Evolutionary conservation across 768 basidiomycete genomes (phyloP).

Genomic region (Trametes maxima): DNA sequence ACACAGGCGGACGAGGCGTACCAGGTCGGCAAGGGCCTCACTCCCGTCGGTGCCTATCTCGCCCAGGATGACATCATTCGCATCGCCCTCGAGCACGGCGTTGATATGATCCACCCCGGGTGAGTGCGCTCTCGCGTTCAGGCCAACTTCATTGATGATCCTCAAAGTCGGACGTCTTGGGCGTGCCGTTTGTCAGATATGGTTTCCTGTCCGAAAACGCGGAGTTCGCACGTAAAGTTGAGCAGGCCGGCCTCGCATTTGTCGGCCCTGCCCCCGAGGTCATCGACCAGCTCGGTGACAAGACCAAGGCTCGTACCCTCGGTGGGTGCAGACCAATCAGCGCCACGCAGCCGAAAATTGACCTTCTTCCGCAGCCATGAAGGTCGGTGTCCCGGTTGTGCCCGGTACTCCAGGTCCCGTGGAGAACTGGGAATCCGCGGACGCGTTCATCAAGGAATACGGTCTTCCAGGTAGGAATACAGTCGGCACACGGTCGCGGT

Average conservation of each 20-base stretch:
- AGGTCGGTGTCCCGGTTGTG: constrained; percentile 91
- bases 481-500: neutral
- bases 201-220: constrained; percentile 99
- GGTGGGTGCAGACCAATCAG: constrained; percentile 47
- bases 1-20: constrained; percentile 95
- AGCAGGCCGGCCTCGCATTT: constrained; percentile 95
- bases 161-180: constrained; percentile 14
- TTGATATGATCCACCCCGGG: constrained; percentile 99
- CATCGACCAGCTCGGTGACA: constrained; percentile 97
- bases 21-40: constrained; percentile 94
- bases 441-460: constrained; percentile 90
- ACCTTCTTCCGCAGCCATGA: constrained; percentile 60
- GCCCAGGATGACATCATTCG: constrained; percentile 97
- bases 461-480: constrained; percentile 79
- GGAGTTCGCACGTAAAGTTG: constrained; percentile 94
- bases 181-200: constrained; percentile 55
- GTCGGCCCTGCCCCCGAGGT: constrained; percentile 95
- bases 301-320: constrained; percentile 93
- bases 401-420: constrained; percentile 98
- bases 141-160: constrained; percentile 5
- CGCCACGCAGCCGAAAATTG: constrained; percentile 10
- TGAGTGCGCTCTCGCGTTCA: constrained; percentile 32
- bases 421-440: constrained; percentile 73
- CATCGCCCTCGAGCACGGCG: constrained; percentile 96
- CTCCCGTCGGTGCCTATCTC: constrained; percentile 96